These are phyloP conservation scores for Fusarium acutatum DNA, from an alignment of 2,329 filamentous ascomycete genomes.

Conservation along the genomic window DNA sequence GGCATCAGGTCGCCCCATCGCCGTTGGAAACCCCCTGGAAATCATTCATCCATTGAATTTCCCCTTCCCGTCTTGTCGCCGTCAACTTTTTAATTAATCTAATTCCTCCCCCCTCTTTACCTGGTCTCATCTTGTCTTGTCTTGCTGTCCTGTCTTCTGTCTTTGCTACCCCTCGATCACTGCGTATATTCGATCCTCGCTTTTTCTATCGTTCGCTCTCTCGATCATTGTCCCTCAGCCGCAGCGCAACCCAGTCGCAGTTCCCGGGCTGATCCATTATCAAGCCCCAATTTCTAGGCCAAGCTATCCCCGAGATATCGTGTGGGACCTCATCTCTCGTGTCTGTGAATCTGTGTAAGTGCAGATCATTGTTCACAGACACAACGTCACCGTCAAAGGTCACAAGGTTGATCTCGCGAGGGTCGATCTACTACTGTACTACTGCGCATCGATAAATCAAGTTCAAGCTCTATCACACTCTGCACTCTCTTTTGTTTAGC, in stretches of 20 bases:
- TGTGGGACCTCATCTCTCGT: slow-evolving; percentile 30
- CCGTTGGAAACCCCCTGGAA: slow-evolving; percentile 37
- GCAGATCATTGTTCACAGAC: slow-evolving; percentile 30
- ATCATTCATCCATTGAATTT: slow-evolving; percentile 39
- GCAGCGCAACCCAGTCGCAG: background rate
- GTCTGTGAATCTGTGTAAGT: slow-evolving; percentile 36
- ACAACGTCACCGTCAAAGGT: slow-evolving; percentile 25
- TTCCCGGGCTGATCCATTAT: background rate
- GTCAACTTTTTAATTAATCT: slow-evolving; percentile 27
- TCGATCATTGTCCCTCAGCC: background rate
- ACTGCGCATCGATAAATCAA: slow-evolving; percentile 3
- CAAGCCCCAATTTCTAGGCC: slow-evolving; percentile 1
- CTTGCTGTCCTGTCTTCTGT: slow-evolving; percentile 3
- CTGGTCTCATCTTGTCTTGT: background rate
- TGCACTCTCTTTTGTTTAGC: background rate
- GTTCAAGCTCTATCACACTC: background rate
- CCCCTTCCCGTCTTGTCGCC: slow-evolving; percentile 30
- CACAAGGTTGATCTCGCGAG: slow-evolving; percentile 14
- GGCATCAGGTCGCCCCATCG: slow-evolving; percentile 36
- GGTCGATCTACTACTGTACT: background rate
- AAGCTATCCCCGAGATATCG: slow-evolving; percentile 22
- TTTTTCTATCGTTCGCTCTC: slow-evolving; percentile 4
- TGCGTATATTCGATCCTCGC: background rate
- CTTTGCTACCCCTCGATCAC: slow-evolving; percentile 17
- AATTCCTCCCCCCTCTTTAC: slow-evolving; percentile 24